Evolutionary conservation across 257 asterid species (phyloP).

Genomic region (Linderniella brevidens): DNA sequence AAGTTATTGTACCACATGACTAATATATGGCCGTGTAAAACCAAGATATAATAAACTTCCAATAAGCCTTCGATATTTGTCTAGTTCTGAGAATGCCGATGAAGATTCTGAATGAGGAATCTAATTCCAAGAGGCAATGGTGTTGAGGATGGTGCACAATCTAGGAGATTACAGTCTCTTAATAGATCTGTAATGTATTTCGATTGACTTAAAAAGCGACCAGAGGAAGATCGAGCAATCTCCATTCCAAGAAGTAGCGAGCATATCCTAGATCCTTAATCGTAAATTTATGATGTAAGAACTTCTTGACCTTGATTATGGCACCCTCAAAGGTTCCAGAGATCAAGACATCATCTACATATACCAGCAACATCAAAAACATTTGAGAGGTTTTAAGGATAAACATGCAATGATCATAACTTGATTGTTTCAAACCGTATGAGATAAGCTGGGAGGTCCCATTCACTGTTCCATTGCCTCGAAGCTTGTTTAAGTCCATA

Average conservation of each 20-base stretch:
- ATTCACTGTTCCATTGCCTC: conserved; percentile 5
- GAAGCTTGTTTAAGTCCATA: conserved; percentile 4
- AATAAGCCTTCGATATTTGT: too few relatives aligned
- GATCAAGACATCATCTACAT: conserved; percentile 9
- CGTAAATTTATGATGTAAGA: conserved; percentile 2
- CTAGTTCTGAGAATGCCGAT: background rate
- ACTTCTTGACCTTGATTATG: background rate
- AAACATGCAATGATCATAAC: conserved; percentile 5
- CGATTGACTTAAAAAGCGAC: background rate
- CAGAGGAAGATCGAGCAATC: background rate
- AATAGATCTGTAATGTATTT: background rate
- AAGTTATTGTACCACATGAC: background rate
- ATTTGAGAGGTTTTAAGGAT: background rate
- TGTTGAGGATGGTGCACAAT: background rate
- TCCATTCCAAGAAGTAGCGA: conserved; percentile 5
- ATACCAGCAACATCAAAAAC: background rate
- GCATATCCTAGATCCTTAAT: conserved; percentile 8
- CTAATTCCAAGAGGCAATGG: background rate
- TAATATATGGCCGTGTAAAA: background rate
- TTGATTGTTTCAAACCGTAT: conserved; percentile 8
- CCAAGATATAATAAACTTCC: background rate
- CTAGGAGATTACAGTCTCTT: too few relatives aligned
- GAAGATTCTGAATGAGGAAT: background rate
- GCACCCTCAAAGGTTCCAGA: background rate
- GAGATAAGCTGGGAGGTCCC: background rate